phyloP scores from a whole-genome alignment of 345 rosid species.

The Anastatica hierochuntica region DNA sequence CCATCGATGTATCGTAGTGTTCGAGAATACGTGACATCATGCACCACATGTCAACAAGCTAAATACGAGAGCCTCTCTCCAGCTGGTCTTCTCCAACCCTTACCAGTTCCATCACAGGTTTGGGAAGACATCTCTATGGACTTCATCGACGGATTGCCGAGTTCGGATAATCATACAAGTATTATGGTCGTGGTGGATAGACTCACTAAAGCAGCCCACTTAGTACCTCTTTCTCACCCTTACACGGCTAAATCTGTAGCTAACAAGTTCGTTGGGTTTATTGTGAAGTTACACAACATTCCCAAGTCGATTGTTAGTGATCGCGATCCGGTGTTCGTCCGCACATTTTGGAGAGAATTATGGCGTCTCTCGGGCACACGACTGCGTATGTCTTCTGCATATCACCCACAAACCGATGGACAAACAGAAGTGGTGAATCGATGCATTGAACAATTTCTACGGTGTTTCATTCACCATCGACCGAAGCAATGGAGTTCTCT shows the following conservation, averaged over 20 bases:
- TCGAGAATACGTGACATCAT: neutral
- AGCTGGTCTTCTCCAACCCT: neutral
- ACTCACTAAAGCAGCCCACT: neutral
- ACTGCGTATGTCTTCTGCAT: neutral
- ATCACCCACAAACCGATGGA: too few species aligned
- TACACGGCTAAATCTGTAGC: neutral
- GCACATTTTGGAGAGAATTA: neutral
- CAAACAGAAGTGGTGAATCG: too few species aligned
- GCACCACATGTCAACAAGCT: neutral
- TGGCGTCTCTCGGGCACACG: neutral
- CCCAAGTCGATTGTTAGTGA: neutral
- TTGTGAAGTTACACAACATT: neutral
- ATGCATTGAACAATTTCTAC: too few species aligned
- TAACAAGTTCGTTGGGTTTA: neutral
- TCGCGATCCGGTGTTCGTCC: neutral
- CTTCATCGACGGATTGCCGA: neutral
- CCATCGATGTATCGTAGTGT: neutral
- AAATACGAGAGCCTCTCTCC: neutral
- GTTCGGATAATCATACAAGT: neutral
- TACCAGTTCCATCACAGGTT: neutral
- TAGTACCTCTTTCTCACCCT: neutral
- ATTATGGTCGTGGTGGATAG: neutral
- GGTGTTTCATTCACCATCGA: too few species aligned
- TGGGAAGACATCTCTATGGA: neutral
- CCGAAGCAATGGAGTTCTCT: too few species aligned